A percentile compares a stretch with the other conserved stretches of the same genome.
Evolutionary conservation across 352 stramenopile species (phyloP).

Genomic region (Phytopythium ostracodes): DNA sequence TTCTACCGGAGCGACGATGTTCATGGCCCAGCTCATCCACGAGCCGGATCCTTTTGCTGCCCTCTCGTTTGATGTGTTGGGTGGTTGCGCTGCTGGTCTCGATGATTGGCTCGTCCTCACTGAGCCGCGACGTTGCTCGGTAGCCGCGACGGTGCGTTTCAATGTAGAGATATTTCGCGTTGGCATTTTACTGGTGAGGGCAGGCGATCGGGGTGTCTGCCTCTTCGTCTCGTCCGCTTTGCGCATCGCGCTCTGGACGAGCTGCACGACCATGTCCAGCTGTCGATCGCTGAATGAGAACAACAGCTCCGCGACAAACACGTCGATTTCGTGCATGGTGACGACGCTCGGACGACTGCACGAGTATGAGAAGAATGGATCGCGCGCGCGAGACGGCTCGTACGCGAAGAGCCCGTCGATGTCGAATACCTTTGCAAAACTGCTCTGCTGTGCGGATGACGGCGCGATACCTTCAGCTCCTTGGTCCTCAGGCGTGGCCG

Average conservation of each 20-base stretch:
- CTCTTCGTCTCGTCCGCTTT: slow-evolving; percentile 21
- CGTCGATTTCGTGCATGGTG: slow-evolving; percentile 60
- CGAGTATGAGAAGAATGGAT: slow-evolving; percentile 73
- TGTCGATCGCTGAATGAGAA: slow-evolving; percentile 84
- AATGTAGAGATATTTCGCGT: background rate
- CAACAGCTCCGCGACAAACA: slow-evolving; percentile 63
- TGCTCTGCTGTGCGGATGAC: background rate
- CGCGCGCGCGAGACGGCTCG: slow-evolving; percentile 41
- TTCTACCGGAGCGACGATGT: slow-evolving; percentile 37
- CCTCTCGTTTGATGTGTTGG: too few relatives aligned
- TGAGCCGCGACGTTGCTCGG: background rate
- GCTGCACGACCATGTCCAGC: slow-evolving; percentile 72
- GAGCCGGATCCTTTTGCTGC: slow-evolving; percentile 18
- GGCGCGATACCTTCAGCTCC: background rate
- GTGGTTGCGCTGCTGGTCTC: background rate
- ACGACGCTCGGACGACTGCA: slow-evolving; percentile 33
- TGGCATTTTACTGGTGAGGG: background rate
- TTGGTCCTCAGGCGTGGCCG: slow-evolving; percentile 10
- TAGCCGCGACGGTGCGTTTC: background rate
- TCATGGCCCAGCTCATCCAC: slow-evolving; percentile 75
- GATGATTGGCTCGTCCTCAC: background rate
- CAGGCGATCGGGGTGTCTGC: background rate
- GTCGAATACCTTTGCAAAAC: slow-evolving; percentile 24
- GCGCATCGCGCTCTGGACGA: slow-evolving; percentile 37
- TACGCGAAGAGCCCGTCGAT: slow-evolving; percentile 33